These are phyloP conservation scores for Colletotrichum eremochloae DNA, from an alignment of 2,329 filamentous ascomycete genomes.

Conservation along the genomic window DNA sequence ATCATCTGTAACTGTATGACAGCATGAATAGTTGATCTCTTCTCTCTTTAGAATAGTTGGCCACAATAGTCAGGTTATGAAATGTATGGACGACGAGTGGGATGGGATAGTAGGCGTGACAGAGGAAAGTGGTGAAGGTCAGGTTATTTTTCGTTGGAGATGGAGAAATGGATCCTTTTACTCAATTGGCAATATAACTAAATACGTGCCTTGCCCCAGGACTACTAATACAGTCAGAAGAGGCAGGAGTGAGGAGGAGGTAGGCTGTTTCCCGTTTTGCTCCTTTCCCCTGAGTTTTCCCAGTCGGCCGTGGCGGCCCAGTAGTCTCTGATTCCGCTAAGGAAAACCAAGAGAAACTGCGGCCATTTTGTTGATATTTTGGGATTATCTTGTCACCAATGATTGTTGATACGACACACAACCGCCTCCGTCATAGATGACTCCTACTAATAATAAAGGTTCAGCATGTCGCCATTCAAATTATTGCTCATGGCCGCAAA, in stretches of 20 bases:
- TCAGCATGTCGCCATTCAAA: not conserved
- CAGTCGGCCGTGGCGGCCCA: too few species aligned
- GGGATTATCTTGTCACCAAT: too few species aligned
- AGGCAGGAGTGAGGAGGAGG: not conserved
- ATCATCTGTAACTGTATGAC: not conserved
- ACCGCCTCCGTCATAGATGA: not conserved
- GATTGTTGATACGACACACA: not conserved
- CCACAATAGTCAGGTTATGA: not conserved
- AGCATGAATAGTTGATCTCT: fast-evolving
- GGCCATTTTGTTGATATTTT: not conserved
- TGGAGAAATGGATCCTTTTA: not conserved
- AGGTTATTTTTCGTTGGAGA: too few species aligned
- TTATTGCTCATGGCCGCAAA: not conserved
- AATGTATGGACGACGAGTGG: not conserved
- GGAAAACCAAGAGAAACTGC: too few species aligned
- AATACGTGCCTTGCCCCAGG: not conserved
- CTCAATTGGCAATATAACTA: not conserved
- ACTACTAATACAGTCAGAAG: not conserved
- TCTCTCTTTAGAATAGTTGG: not conserved
- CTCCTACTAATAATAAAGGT: not conserved
- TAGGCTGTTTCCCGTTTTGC: not conserved
- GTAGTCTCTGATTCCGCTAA: not conserved
- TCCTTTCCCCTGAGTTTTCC: not conserved
- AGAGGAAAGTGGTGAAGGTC: too few species aligned
- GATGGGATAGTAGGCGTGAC: not conserved